Evolutionary conservation across 1,284 basidiomycete genomes (phyloP).

Genomic region (Ganoderma meredithae): DNA sequence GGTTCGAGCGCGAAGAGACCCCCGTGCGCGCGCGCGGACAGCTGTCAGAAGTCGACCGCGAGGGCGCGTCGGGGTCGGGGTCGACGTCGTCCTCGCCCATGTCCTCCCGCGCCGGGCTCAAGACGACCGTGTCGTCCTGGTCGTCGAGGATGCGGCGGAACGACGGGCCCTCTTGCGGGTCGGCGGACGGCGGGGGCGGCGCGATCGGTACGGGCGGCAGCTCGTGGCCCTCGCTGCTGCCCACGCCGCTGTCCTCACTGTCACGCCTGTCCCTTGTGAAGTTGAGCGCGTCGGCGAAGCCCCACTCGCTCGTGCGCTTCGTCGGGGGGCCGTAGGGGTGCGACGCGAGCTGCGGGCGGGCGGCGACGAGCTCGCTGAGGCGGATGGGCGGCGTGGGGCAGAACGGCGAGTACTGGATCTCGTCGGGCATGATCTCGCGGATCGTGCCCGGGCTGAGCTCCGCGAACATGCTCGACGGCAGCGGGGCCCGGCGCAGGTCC

Average conservation of each 20-base stretch:
- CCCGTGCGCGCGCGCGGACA: slow-evolving; percentile 21
- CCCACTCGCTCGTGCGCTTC: slow-evolving; percentile 42
- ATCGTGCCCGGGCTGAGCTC: slow-evolving; percentile 55
- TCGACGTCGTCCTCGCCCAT: slow-evolving; percentile 8
- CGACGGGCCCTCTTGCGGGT: slow-evolving; percentile 18
- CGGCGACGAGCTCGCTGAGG: slow-evolving; percentile 17
- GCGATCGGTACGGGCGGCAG: slow-evolving; percentile 20
- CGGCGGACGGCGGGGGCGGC: slow-evolving; percentile 21
- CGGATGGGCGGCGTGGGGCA: slow-evolving; percentile 31
- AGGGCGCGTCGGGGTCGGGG: slow-evolving; percentile 12
- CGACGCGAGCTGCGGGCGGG: slow-evolving; percentile 14
- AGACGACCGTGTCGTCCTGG: slow-evolving; percentile 22
- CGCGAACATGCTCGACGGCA: slow-evolving; percentile 59
- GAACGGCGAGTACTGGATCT: slow-evolving; percentile 63
- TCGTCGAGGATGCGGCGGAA: slow-evolving; percentile 23
- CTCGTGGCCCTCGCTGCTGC: slow-evolving; percentile 51
- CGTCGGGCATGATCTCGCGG: slow-evolving; percentile 58
- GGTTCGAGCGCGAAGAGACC: slow-evolving; percentile 32
- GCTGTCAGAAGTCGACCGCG: slow-evolving; percentile 7
- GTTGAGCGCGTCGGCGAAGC: slow-evolving; percentile 43
- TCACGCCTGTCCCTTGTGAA: slow-evolving; percentile 38
- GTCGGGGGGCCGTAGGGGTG: slow-evolving; percentile 39
- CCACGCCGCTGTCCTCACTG: slow-evolving; percentile 57
- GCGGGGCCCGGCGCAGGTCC: slow-evolving; percentile 44
- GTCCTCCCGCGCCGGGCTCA: slow-evolving; percentile 20